A percentile compares a stretch with the other conserved stretches of the same genome.
Evolutionary conservation across 73 alveolate genomes (phyloP).

Genomic region (Paramecium sexaurelia): DNA sequence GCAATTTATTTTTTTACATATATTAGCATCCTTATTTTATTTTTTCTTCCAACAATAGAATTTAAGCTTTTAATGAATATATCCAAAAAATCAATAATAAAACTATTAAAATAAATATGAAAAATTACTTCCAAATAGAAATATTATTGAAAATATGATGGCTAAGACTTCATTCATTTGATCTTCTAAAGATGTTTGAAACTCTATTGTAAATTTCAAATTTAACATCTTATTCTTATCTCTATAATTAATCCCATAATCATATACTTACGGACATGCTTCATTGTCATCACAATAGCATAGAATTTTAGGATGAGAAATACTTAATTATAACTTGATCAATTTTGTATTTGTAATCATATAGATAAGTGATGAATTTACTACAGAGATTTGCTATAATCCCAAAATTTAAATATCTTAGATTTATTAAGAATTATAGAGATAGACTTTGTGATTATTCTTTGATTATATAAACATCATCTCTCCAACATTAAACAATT

Average conservation of each 20-base stretch:
- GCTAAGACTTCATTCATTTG: neutral
- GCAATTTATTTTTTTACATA: constrained; percentile 17
- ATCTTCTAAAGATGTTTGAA: neutral
- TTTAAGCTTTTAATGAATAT: neutral
- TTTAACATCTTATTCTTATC: neutral
- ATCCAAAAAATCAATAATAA: constrained; percentile 7
- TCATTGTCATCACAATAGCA: neutral
- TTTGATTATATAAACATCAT: neutral
- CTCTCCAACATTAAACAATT: neutral
- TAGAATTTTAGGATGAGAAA: neutral
- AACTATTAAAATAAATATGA: neutral
- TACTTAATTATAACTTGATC: neutral
- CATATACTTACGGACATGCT: neutral
- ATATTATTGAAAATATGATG: neutral
- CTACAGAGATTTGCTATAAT: neutral
- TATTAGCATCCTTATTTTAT: neutral
- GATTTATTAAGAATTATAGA: neutral
- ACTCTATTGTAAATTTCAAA: neutral
- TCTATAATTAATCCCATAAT: neutral
- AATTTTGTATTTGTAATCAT: neutral
- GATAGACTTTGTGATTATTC: neutral
- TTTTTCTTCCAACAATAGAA: neutral
- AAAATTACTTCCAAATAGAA: neutral
- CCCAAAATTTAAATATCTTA: neutral
- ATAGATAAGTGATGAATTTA: neutral